Percentiles rank a stretch among this genome's conserved stretches.
These are phyloP conservation scores for Gaeumannomyces sp. DNA, from an alignment of 2,329 filamentous ascomycete genomes.

Conservation along the genomic window DNA sequence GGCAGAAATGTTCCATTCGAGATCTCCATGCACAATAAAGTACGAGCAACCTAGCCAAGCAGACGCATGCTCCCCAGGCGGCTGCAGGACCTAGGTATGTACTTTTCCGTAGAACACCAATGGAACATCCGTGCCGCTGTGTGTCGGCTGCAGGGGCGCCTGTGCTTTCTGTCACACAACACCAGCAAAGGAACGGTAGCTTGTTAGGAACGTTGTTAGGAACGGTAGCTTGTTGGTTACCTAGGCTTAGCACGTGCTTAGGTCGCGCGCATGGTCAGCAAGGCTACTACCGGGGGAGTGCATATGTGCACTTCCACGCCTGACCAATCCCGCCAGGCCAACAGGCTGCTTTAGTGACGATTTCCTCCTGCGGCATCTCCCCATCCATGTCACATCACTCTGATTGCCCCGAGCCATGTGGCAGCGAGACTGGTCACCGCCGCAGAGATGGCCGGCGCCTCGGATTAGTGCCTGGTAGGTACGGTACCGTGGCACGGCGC, in stretches of 20 bases:
- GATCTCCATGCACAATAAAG: neutral
- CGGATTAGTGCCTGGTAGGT: neutral
- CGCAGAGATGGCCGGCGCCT: neutral
- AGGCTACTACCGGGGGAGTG: neutral
- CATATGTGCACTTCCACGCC: neutral
- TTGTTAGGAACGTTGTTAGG: too few relatives aligned
- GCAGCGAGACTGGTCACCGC: neutral
- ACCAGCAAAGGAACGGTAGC: neutral
- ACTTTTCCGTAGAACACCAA: neutral
- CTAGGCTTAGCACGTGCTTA: neutral
- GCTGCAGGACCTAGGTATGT: neutral
- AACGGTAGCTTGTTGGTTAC: neutral
- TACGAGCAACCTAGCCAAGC: neutral
- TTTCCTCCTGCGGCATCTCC: neutral
- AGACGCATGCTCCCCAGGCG: too few relatives aligned
- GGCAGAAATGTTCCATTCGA: neutral
- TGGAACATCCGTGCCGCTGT: neutral
- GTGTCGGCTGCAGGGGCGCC: neutral
- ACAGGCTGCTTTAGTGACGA: neutral
- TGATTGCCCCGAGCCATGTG: neutral
- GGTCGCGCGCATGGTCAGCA: neutral
- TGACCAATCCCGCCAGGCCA: neutral
- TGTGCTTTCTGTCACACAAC: neutral
- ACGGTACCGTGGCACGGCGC: too few relatives aligned
- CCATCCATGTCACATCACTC: neutral